Evolutionary conservation across 2,329 filamentous ascomycete genomes (phyloP).

Genomic region (Cladophialophora chaetospira): DNA sequence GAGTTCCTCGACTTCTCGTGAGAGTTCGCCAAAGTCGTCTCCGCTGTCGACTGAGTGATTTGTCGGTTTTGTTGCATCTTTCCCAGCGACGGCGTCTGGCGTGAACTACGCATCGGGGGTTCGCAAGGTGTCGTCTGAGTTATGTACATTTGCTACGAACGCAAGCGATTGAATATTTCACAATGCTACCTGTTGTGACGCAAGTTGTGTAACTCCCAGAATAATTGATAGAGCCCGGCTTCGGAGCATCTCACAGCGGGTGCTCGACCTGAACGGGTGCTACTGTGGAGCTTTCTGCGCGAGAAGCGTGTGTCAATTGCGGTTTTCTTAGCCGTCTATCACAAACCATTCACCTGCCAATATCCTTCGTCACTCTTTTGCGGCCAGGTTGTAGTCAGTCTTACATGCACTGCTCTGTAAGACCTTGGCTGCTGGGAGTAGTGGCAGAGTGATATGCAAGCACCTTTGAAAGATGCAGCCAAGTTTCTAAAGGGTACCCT

Average conservation of each 20-base stretch:
- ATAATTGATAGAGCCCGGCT: no score
- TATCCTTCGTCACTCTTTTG: no score
- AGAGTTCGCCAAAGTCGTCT: not conserved
- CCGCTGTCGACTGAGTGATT: not conserved
- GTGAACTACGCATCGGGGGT: not conserved
- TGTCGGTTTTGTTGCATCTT: not conserved
- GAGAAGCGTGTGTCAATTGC: not conserved
- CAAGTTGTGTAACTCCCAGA: no score
- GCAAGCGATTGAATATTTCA: not conserved
- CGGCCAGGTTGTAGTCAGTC: no score
- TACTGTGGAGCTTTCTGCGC: not conserved
- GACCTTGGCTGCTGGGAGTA: constrained; percentile 2
- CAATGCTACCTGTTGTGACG: no score
- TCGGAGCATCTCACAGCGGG: not conserved
- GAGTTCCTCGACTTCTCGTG: not conserved
- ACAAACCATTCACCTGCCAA: no score
- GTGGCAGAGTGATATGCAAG: constrained; percentile 30
- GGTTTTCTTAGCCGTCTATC: no score
- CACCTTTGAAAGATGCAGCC: constrained; percentile 34
- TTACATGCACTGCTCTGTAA: no score
- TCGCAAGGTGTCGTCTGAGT: not conserved
- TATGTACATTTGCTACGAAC: not conserved
- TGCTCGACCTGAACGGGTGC: not conserved
- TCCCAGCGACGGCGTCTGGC: not conserved
- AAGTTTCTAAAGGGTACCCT: constrained; percentile 74